phyloP scores from a whole-genome alignment of 2,329 filamentous ascomycete species.

The Pseudopithomyces chartarum region DNA sequence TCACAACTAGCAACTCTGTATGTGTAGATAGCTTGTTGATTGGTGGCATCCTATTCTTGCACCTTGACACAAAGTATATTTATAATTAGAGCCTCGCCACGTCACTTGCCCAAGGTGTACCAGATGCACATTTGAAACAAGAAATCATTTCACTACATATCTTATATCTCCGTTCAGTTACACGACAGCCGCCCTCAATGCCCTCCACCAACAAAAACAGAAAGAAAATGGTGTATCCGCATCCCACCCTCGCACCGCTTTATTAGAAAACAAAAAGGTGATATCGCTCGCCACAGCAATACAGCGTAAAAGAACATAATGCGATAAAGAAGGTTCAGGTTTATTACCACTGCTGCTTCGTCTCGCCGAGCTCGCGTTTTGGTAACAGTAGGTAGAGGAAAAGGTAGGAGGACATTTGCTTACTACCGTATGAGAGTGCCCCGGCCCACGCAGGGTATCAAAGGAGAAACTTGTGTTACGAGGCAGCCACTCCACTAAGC shows the following conservation, averaged over 20 bases:
- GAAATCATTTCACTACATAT: conserved; percentile 29
- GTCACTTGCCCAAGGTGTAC: conserved; percentile 2
- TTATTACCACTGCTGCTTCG: neutral
- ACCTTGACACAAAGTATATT: neutral
- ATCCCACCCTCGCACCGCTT: neutral
- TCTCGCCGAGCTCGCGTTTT: neutral
- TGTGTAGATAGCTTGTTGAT: no score
- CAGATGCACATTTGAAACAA: conserved; percentile 13
- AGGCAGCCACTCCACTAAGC: conserved; percentile 38
- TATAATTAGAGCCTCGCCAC: neutral
- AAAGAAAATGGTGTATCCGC: conserved; percentile 5
- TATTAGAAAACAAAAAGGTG: conserved; percentile 3
- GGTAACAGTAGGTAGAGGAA: conserved; percentile 7
- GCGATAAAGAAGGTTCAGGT: neutral
- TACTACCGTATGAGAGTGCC: conserved; percentile 18
- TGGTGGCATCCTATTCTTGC: no score
- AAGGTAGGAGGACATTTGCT: conserved; percentile 8
- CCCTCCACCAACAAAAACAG: conserved; percentile 1
- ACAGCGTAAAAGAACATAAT: conserved; percentile 12
- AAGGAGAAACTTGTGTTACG: conserved; percentile 34
- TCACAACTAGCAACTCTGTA: no score
- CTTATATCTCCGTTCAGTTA: conserved; percentile 13
- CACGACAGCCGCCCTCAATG: conserved; percentile 11
- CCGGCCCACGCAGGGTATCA: conserved; percentile 39
- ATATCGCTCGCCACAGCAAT: conserved; percentile 8